Base-by-base conservation (phyloP, 202 grass and related monocot genomes). In the Setaria viridis region DNA sequence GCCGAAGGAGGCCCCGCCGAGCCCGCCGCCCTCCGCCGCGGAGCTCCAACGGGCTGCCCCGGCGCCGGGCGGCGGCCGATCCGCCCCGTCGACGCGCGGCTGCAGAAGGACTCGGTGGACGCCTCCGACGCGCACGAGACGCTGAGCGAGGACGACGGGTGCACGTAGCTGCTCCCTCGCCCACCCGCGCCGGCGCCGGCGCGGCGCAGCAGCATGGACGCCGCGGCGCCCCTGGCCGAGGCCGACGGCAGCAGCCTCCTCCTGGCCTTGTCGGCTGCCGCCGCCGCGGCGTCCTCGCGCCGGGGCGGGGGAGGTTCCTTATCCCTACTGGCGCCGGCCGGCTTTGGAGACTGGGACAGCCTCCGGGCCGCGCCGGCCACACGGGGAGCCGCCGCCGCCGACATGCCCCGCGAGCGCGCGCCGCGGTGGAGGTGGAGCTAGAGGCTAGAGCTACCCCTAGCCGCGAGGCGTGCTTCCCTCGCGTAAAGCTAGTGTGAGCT, bases 81-180 rank as follows among this genome's bases (percentile, higher is more conserved):
- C 87, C 92, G 89, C 77, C 90, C 91, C 4, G 89, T 94, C 71
- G 97, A 96, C 70, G 88, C 90, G 51, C 92, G 92, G 82, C 93
- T 99, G 85, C 91, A 92, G 69, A 89, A 94, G 17, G 97, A 96
- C 54, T 96, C 97, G 30, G 78, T 85, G 72, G 97, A 99, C 34
- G 85, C 87, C 80, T 99, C 96, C 10, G 97, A 99, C 19, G 91
- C 90, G 78, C 87, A 96, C n/a, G 97, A 96, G 37, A 88, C 93
- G 63, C 81, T 94, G 30, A 99, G 86, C 34, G 90, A 96, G 4
- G 89, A 74, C 85, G 65, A 94, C 80, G 56, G 7, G 80, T 58
- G 62, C 80, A 45, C 41, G 53, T 32, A 37, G 49, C 72, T 46
- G 37, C 50, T 42, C 34, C 50, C 20, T 0, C 67, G 35, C 11